Evolutionary conservation across 768 basidiomycete species (phyloP).

Genomic region (Terana coerulea): DNA sequence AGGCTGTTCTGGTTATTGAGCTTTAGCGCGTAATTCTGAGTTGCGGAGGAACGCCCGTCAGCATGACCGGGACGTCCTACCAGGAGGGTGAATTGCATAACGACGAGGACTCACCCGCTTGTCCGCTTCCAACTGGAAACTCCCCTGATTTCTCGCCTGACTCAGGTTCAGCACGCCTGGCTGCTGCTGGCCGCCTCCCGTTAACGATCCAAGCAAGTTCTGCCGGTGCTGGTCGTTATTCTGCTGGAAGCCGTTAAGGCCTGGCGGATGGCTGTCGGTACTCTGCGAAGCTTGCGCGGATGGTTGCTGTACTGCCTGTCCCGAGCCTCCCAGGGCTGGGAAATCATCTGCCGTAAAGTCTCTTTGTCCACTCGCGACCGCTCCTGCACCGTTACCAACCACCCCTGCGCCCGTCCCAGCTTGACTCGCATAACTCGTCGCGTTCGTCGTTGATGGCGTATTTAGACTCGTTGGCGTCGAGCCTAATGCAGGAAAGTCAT

Average conservation of each 20-base stretch:
- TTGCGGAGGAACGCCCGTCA: conserved; percentile 6
- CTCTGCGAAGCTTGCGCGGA: conserved; percentile 29
- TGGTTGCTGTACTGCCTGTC: conserved; percentile 38
- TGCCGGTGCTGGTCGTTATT: conserved; percentile 48
- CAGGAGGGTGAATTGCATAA: neutral
- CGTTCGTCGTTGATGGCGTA: conserved; percentile 31
- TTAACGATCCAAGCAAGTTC: conserved; percentile 50
- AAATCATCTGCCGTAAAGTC: conserved; percentile 89
- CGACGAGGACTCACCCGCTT: conserved; percentile 51
- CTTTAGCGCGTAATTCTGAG: conserved; percentile 41
- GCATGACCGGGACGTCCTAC: conserved; percentile 3
- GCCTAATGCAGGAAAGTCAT: conserved; percentile 86
- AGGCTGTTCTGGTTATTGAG: conserved; percentile 37
- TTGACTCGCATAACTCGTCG: conserved; percentile 81
- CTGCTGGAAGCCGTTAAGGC: conserved; percentile 64
- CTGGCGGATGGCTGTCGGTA: conserved; percentile 58
- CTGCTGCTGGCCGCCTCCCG: conserved; percentile 40
- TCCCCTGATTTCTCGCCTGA: conserved; percentile 30
- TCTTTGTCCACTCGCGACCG: conserved; percentile 40
- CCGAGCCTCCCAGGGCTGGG: conserved; percentile 75
- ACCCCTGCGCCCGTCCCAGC: conserved; percentile 63
- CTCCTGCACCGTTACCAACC: conserved; percentile 22
- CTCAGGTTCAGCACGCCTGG: conserved; percentile 66
- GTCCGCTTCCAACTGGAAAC: conserved; percentile 60
- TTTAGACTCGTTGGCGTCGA: conserved; percentile 48